These are phyloP conservation scores for Aureobasidium sp. DNA, from an alignment of 2,329 filamentous ascomycete genomes.

Conservation along the genomic window DNA sequence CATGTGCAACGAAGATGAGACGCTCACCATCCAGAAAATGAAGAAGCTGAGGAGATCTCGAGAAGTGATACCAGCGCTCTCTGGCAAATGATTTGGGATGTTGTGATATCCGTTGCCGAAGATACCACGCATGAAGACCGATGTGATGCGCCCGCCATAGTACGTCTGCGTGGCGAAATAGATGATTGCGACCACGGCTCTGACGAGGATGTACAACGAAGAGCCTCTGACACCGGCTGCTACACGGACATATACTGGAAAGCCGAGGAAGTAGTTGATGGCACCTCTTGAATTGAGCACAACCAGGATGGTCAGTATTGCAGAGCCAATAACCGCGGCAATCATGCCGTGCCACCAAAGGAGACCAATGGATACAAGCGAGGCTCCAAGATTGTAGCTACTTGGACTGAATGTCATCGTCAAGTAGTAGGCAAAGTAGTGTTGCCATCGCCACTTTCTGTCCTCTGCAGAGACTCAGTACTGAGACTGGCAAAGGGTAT, in stretches of 20 bases:
- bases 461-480: not conserved
- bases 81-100: slow-evolving; percentile 1
- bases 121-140: slow-evolving; percentile 1
- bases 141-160: slow-evolving; percentile 1
- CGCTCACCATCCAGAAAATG: not conserved
- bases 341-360: slow-evolving; percentile 4
- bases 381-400: slow-evolving; percentile 2
- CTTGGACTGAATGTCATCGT: slow-evolving; percentile 3
- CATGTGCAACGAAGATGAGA: not conserved
- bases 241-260: not conserved
- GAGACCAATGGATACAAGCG: not conserved
- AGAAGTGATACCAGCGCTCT: not conserved
- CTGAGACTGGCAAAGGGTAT: too few relatives aligned
- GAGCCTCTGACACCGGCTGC: slow-evolving; percentile 1
- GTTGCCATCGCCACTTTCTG: not conserved
- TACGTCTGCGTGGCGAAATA: slow-evolving; percentile 2
- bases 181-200: not conserved
- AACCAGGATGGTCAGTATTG: not conserved
- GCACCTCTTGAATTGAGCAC: not conserved
- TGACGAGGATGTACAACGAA: not conserved
- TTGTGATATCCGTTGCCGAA: slow-evolving; percentile 3
- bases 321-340: not conserved
- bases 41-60: not conserved
- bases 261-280: not conserved
- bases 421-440: slow-evolving; percentile 2